Conservation (phyloP, 805 yeast species). For the Zygotorulaspora florentina region DNA sequence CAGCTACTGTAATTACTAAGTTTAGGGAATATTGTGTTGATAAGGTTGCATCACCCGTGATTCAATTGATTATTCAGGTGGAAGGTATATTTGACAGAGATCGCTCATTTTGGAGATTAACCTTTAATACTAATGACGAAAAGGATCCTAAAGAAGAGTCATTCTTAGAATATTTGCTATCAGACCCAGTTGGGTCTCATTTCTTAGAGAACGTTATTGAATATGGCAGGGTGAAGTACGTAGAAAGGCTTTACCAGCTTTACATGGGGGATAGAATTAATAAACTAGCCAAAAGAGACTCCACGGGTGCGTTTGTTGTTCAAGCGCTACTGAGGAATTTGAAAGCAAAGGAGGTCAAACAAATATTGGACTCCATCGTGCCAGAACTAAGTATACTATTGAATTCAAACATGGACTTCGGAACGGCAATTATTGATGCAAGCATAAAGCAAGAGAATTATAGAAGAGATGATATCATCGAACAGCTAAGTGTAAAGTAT, state of each 20-base stretch:
- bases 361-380: conserved; percentile 57
- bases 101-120: conserved; percentile 62
- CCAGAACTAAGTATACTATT: conserved; percentile 62
- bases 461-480: conserved; percentile 55
- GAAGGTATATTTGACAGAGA: conserved; percentile 79
- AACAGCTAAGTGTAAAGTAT: conserved; percentile 43
- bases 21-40: conserved; percentile 75
- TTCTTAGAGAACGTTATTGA: conserved; percentile 72
- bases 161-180: conserved; percentile 74
- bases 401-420: conserved; percentile 67
- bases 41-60: conserved; percentile 80
- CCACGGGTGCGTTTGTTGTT: conserved; percentile 79
- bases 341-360: conserved; percentile 57
- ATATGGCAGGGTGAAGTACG: conserved; percentile 60
- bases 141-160: conserved; percentile 63
- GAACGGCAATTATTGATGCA: conserved; percentile 61
- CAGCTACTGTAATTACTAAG: conserved; percentile 38
- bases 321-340: conserved; percentile 64
- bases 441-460: conserved; percentile 56
- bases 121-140: conserved; percentile 52
- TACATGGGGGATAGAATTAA: conserved; percentile 73
- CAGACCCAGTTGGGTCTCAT: conserved; percentile 92
- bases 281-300: conserved; percentile 72
- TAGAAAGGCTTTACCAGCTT: conserved; percentile 61
- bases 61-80: conserved; percentile 70